Conservation (phyloP, 2,329 filamentous ascomycete species). For the Phialophora verrucosa region DNA sequence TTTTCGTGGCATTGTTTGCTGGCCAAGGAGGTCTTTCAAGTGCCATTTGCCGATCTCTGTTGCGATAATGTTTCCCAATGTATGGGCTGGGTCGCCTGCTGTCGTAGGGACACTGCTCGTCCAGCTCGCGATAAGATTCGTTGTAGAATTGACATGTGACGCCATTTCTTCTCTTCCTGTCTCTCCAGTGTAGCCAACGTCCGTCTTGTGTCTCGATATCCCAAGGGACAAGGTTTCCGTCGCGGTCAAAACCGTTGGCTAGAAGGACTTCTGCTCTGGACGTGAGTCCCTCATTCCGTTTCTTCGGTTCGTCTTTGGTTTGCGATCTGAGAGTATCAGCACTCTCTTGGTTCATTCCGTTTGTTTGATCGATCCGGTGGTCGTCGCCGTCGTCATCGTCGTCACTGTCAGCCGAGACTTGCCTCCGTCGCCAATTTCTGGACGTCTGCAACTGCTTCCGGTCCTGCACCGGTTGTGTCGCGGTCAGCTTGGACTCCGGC, state of each 20-base stretch:
- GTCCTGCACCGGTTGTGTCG: slow-evolving; percentile 34
- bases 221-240: slow-evolving; percentile 33
- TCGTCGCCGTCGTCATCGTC: slow-evolving; percentile 31
- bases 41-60: not conserved
- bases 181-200: slow-evolving; percentile 37
- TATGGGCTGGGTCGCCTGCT: slow-evolving; percentile 28
- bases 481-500: slow-evolving; percentile 30
- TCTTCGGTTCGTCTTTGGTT: slow-evolving; percentile 5
- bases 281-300: slow-evolving; percentile 6
- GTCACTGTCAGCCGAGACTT: slow-evolving; percentile 31
- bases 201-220: slow-evolving; percentile 35
- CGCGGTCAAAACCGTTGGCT: slow-evolving; percentile 26
- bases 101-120: slow-evolving; percentile 35
- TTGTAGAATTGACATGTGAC: slow-evolving; percentile 5
- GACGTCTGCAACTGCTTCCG: slow-evolving; percentile 14
- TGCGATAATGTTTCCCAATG: slow-evolving; percentile 15
- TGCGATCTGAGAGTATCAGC: not conserved
- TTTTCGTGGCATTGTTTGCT: slow-evolving; percentile 4
- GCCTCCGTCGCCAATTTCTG: slow-evolving; percentile 26
- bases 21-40: slow-evolving; percentile 30
- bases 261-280: slow-evolving; percentile 20
- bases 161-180: slow-evolving; percentile 30
- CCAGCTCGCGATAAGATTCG: slow-evolving; percentile 21
- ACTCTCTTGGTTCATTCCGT: not conserved
- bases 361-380: slow-evolving; percentile 8